phyloP scores from a whole-genome alignment of 1,284 basidiomycete genomes.

The Pseudozyma tsukubaensis region DNA sequence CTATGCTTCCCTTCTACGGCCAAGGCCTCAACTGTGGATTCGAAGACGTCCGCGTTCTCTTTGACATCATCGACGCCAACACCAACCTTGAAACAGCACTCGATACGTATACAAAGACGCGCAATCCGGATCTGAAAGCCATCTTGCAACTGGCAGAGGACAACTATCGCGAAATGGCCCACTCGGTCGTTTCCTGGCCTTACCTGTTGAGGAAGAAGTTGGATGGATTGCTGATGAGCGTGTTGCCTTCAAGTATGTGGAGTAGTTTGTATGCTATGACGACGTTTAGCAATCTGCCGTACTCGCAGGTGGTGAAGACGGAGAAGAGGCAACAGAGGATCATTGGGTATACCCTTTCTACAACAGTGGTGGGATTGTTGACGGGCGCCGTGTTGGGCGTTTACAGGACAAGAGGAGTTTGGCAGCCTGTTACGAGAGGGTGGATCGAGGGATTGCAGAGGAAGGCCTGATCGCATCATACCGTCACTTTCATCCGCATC shows the following conservation, averaged over 20 bases:
- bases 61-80: slow-evolving; percentile 75
- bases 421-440: slow-evolving; percentile 25
- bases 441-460: slow-evolving; percentile 25
- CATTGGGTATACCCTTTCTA: slow-evolving; percentile 14
- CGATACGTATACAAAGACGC: slow-evolving; percentile 79
- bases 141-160: slow-evolving; percentile 91
- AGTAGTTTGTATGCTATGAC: slow-evolving; percentile 95
- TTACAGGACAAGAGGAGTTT: slow-evolving; percentile 27
- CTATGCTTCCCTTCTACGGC: slow-evolving; percentile 97
- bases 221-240: slow-evolving; percentile 74
- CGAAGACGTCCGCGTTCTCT: slow-evolving; percentile 92
- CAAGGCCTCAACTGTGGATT: slow-evolving; percentile 98
- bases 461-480: slow-evolving; percentile 6
- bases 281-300: slow-evolving; percentile 94
- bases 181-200: slow-evolving; percentile 83
- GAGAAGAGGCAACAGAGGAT: slow-evolving; percentile 74
- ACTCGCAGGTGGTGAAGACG: slow-evolving; percentile 78
- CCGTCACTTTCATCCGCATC: not conserved
- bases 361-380: slow-evolving; percentile 5
- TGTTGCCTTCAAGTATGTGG: slow-evolving; percentile 84
- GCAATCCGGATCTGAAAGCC: slow-evolving; percentile 87
- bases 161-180: slow-evolving; percentile 97
- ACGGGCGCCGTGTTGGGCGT: slow-evolving; percentile 18
- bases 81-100: slow-evolving; percentile 76
- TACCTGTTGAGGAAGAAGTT: slow-evolving; percentile 85